Base-by-base conservation (phyloP, 768 basidiomycete genomes). In the Mycena chlorophos region DNA sequence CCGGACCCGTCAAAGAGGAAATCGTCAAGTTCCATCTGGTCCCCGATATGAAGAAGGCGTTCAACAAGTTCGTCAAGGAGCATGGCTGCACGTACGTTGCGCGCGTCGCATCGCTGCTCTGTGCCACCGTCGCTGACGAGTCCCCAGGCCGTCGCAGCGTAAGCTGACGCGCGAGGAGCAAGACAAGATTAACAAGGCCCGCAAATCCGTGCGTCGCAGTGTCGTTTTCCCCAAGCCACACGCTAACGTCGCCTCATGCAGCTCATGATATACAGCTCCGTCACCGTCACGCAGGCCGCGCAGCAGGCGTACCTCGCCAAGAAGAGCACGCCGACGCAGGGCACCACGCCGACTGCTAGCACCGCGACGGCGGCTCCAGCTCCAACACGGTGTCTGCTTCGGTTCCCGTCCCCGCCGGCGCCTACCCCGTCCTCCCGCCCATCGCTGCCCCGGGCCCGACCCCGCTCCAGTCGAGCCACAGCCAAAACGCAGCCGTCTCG, bases 11-110 rank as follows among this genome's bases (percentile, higher is more conserved):
- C 51, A 61, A 63, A 6, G 49, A 52, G 22, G 68, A 68, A 54
- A 68, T 70, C 55, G 68, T 69, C 56, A 56, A 56, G n/a, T 70
- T 69, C 51, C 69, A 67, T 49, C 65, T 69, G 52, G 69, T 70
- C n/a, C 64, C 65, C 14, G 69, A 68, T 52, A 70, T 69, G 69
- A 63, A 66, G 38, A 68, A 63, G 49, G 31, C 40, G 43, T 70
- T 70, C 49, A 65, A 66, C 51, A 65, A 64, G 42, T 66, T 56
- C 25, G 66, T 68, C 47, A 68, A 64, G 52, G 66, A 66, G 27
- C 54, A 66, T 60, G 68, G 68, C 6, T 69, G 69, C 66, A 65
- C 57, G 66, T 69, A 42, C 55, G 67, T 65, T n/a, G n/a, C n/a
- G n/a, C n/a, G n/a, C n/a, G n/a, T n/a, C n/a, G n/a, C n/a, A n/a